Percentiles rank a stretch among this genome's conserved stretches.
Evolutionary conservation across 2,329 filamentous ascomycete species (phyloP).

Genomic region (Madurella mycetomatis): DNA sequence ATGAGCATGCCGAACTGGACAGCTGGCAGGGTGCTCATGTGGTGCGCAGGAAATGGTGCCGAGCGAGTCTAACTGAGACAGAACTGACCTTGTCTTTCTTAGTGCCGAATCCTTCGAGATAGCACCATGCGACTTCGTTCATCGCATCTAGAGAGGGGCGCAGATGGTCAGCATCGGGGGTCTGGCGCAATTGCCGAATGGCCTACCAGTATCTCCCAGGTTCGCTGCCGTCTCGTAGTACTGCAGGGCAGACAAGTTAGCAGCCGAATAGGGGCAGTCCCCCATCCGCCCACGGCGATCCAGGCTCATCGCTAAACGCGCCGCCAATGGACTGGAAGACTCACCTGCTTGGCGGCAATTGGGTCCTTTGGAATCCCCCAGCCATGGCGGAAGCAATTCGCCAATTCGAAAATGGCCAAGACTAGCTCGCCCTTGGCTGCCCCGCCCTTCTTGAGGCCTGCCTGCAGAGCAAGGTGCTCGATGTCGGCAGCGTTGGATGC

Average conservation of each 20-base stretch:
- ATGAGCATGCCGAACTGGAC: slow-evolving; percentile 6
- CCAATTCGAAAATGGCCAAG: slow-evolving; percentile 92
- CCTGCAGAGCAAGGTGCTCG: slow-evolving; percentile 77
- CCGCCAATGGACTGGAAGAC: slow-evolving; percentile 24
- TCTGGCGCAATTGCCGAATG: not conserved
- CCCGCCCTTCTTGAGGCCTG: slow-evolving; percentile 88
- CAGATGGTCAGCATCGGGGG: slow-evolving; percentile 27
- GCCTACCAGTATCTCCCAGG: slow-evolving; percentile 75
- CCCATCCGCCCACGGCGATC: too few species aligned
- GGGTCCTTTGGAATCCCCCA: slow-evolving; percentile 89
- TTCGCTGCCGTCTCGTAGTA: slow-evolving; percentile 99
- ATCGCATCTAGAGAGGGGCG: slow-evolving; percentile 66
- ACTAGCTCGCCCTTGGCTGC: slow-evolving; percentile 94
- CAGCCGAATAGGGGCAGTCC: not conserved
- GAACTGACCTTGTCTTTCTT: slow-evolving; percentile 92
- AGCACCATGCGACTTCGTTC: slow-evolving; percentile 97
- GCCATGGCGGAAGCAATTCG: slow-evolving; percentile 87
- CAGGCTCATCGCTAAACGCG: not conserved
- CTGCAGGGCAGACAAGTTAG: slow-evolving; percentile 39
- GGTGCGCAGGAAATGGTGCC: not conserved
- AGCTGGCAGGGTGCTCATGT: slow-evolving; percentile 5
- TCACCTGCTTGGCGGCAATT: slow-evolving; percentile 70
- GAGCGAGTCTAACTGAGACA: not conserved
- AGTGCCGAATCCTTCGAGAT: slow-evolving; percentile 91
- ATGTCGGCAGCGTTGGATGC: slow-evolving; percentile 86